Conservation (phyloP, 2,329 filamentous ascomycete species). For the Blastomyces gilchristii region DNA sequence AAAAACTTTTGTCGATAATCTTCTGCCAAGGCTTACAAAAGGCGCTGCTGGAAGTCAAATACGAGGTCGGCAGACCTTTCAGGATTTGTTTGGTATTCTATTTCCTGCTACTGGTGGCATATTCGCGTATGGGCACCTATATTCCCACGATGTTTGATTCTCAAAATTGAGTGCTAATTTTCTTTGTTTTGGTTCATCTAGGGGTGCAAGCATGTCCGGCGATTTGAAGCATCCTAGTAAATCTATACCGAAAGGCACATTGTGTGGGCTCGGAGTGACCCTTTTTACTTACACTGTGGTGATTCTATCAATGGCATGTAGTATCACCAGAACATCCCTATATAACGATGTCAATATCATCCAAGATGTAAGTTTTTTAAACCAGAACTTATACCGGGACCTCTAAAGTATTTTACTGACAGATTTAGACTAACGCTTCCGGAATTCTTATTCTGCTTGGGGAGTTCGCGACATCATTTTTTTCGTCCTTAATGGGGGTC, state of each 20-base stretch:
- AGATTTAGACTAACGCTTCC: conserved; percentile 57
- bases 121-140: conserved; percentile 39
- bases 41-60: conserved; percentile 54
- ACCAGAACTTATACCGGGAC: not conserved
- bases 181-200: conserved; percentile 19
- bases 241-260: conserved; percentile 72
- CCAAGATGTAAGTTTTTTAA: conserved; percentile 45
- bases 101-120: conserved; percentile 61
- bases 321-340: conserved; percentile 63
- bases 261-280: conserved; percentile 66
- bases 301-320: conserved; percentile 66
- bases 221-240: conserved; percentile 74
- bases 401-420: not conserved
- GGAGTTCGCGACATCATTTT: conserved; percentile 72
- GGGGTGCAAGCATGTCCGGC: conserved; percentile 81
- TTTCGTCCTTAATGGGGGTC: conserved; percentile 78
- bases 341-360: conserved; percentile 69
- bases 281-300: conserved; percentile 67
- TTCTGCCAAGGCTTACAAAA: conserved; percentile 55
- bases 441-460: conserved; percentile 63
- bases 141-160: conserved; percentile 34
- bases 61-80: conserved; percentile 58
- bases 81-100: conserved; percentile 74
- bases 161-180: conserved; percentile 41
- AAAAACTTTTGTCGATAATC: conserved; percentile 60